Base-by-base conservation (phyloP, 208 protist genomes). In the Crithidia bombi region DNA sequence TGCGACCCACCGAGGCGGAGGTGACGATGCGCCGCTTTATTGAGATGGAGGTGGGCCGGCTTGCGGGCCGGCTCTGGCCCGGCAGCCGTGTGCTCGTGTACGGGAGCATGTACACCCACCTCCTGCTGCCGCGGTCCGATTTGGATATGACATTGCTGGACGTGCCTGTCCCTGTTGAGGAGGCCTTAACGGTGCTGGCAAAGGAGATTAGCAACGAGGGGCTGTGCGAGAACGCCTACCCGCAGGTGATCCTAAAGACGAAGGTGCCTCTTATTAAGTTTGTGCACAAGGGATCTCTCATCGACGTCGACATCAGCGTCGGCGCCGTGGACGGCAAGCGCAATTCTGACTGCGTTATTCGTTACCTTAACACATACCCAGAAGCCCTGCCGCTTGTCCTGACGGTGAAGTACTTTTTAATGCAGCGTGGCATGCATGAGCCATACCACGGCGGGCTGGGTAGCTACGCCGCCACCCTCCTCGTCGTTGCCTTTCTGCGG, bases 221-320 rank as follows among this genome's bases (percentile, higher is more conserved):
- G 0, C 65, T 96, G 25, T 91, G 81, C 70, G 80, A 91, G 50
- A 65, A 59, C 12, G 90, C 82, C 3, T 90, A 90, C 51, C 86
- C 91, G 28, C 86, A 96, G 73, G 71, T 98, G 23, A 97, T 98
- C 49, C 76, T 95, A 19, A 95, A 95, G 62, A 95, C 96, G 51
- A 94, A 96, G 66, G 94, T 98, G 21, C 96, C 96, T 28, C 83
- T 98, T 32, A 82, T 98, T 43, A 98, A 98, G 76, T 96, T 98
- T 46, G 58, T 74, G 15, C 86, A 96, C 65, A 73, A 75, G 35
- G 65, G 65, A n/a, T 92, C 91, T 0, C 65, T 89, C 28, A 68
- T 97, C 28, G 81, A 89, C 49, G 85, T 98, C 9, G 96, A 98
- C 78, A 93, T 98, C 61, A 92, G 90, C 68, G 86, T 98, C 69